phyloP scores from a whole-genome alignment of 2,329 filamentous ascomycete species.

The Fusarium scirpi region DNA sequence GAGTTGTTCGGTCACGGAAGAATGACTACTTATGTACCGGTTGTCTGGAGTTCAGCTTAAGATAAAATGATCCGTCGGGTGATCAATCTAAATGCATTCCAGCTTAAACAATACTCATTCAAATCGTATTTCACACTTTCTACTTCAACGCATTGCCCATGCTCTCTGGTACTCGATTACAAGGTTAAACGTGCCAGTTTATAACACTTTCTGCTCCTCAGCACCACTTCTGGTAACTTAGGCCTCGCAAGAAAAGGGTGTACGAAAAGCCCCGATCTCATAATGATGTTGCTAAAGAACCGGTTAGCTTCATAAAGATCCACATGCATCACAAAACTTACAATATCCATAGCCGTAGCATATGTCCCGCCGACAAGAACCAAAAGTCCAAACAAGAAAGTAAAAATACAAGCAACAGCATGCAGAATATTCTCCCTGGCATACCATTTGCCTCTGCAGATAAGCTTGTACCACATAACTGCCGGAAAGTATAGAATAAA shows the following conservation, averaged over 20 bases:
- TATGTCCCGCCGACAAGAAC: constrained; percentile 33
- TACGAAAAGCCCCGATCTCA: constrained; percentile 30
- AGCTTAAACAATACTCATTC: no score
- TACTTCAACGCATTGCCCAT: fast-evolving
- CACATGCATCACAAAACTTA: not conserved
- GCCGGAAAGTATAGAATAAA: constrained; percentile 55
- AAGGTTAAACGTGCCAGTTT: not conserved
- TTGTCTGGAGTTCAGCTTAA: no score
- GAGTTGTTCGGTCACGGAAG: no score
- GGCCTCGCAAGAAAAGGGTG: constrained; percentile 18
- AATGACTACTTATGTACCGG: no score
- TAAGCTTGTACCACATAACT: constrained; percentile 56
- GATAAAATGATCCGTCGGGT: no score
- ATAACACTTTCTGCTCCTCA: not conserved
- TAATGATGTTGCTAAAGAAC: constrained; percentile 22
- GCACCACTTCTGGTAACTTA: not conserved
- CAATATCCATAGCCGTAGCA: constrained; percentile 33
- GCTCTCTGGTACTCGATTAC: not conserved
- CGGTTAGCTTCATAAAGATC: fast-evolving
- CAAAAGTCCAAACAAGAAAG: constrained; percentile 33
- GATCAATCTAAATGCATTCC: no score
- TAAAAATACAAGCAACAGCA: constrained; percentile 16
- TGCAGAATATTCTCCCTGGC: constrained; percentile 30
- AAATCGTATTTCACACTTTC: no score
- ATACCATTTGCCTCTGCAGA: constrained; percentile 45